phyloP scores from a whole-genome alignment of 148 eudicot species.

The Selenicereus undatus region DNA sequence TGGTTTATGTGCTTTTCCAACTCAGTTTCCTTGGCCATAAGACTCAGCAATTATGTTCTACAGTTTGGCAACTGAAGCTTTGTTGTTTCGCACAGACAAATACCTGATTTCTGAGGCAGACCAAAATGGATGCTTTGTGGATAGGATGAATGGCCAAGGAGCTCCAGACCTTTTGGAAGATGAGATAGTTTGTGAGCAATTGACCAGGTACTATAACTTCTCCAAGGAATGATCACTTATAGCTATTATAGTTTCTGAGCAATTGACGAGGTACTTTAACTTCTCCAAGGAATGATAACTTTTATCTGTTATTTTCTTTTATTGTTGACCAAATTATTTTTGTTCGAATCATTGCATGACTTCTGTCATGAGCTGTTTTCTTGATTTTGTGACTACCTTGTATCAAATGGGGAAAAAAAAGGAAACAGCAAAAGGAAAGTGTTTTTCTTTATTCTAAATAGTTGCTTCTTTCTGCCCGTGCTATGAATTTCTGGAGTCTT shows the following conservation, averaged over 20 bases:
- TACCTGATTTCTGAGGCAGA: slow-evolving; percentile 18
- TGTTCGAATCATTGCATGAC: neutral
- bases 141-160: slow-evolving; percentile 26
- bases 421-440: neutral
- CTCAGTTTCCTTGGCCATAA: neutral
- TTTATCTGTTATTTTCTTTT: neutral
- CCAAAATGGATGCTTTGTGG: slow-evolving; percentile 27
- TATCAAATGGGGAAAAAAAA: neutral
- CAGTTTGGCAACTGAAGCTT: neutral
- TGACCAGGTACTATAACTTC: slow-evolving; percentile 58
- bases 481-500: neutral
- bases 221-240: neutral
- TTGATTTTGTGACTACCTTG: neutral
- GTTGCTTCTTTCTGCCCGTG: neutral
- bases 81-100: slow-evolving; percentile 28
- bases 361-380: neutral
- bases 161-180: slow-evolving; percentile 54
- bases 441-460: neutral
- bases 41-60: neutral
- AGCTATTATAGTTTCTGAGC: slow-evolving; percentile 70
- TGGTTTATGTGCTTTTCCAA: neutral
- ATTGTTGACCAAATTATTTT: neutral
- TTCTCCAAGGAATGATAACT: neutral
- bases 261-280: slow-evolving; percentile 37
- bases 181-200: slow-evolving; percentile 94